These are phyloP conservation scores for Neurospora crassa DNA, from an alignment of 2,329 filamentous ascomycete species.

Conservation along the genomic window DNA sequence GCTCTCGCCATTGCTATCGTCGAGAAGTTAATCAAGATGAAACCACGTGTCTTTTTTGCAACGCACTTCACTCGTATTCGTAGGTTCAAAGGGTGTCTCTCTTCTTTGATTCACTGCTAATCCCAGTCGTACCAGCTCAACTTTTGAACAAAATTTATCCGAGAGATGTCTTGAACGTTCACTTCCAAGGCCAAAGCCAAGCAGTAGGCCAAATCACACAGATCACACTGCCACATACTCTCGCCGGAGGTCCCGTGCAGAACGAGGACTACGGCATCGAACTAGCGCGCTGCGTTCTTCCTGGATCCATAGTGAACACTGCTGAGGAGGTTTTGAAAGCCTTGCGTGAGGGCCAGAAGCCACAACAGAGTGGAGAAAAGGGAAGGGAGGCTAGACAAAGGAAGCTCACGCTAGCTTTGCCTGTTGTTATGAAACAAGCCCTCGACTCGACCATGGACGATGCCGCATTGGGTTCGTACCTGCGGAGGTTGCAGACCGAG, in stretches of 20 bases:
- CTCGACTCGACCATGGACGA: constrained; percentile 55
- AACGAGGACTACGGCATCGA: constrained; percentile 77
- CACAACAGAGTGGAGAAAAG: constrained; percentile 48
- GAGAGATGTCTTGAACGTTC: constrained; percentile 69
- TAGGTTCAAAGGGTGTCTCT: constrained; percentile 19
- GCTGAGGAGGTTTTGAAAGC: constrained; percentile 58
- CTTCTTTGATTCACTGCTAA: constrained; percentile 2
- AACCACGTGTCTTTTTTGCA: constrained; percentile 79
- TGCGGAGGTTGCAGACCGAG: constrained; percentile 60
- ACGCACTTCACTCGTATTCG: constrained; percentile 81
- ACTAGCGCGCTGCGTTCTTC: constrained; percentile 66
- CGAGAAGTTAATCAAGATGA: constrained; percentile 73
- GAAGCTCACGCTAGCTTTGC: constrained; percentile 63
- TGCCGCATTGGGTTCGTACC: constrained; percentile 51
- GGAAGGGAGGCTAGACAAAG: constrained; percentile 23
- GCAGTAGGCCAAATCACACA: constrained; percentile 36
- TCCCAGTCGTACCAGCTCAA: constrained; percentile 57
- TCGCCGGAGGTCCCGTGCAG: constrained; percentile 60
- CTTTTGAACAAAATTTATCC: constrained; percentile 67
- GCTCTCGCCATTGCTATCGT: constrained; percentile 85
- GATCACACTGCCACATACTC: constrained; percentile 83
- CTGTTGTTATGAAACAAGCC: constrained; percentile 63
- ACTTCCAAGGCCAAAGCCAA: constrained; percentile 62
- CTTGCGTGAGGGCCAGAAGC: constrained; percentile 49
- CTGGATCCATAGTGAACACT: constrained; percentile 48